phyloP scores from a whole-genome alignment of 2,329 filamentous ascomycete genomes.

The Didymellaceae sp. region DNA sequence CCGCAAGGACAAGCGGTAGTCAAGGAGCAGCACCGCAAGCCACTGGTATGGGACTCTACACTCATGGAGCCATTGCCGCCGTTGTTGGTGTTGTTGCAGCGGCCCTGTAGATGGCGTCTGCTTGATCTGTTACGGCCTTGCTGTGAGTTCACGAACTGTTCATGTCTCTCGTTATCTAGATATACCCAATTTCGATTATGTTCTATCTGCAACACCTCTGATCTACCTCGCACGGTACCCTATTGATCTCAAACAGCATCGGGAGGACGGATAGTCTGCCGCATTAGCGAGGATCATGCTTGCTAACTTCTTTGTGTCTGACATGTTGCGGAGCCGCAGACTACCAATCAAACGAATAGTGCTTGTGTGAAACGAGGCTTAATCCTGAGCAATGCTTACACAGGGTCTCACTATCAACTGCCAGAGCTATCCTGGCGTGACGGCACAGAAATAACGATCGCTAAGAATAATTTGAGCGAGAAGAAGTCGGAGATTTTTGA shows the following conservation, averaged over 20 bases:
- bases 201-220: neutral
- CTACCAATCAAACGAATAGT: neutral
- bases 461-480: no score
- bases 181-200: conserved; percentile 7
- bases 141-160: conserved; percentile 2
- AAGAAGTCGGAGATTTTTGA: neutral
- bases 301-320: neutral
- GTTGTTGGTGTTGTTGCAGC: conserved; percentile 10
- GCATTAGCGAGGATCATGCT: neutral
- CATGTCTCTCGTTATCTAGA: conserved; percentile 1
- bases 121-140: neutral
- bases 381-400: neutral
- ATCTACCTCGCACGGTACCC: neutral
- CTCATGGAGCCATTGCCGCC: conserved; percentile 10
- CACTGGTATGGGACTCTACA: conserved; percentile 5
- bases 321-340: neutral
- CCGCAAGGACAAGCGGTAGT: conserved; percentile 6
- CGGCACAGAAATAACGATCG: no score
- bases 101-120: neutral
- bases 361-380: neutral
- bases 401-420: no score
- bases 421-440: no score
- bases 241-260: neutral
- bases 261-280: neutral
- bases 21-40: conserved; percentile 12